phyloP scores from a whole-genome alignment of 2,329 filamentous ascomycete genomes.

The Arthrobotrys sinensis region DNA sequence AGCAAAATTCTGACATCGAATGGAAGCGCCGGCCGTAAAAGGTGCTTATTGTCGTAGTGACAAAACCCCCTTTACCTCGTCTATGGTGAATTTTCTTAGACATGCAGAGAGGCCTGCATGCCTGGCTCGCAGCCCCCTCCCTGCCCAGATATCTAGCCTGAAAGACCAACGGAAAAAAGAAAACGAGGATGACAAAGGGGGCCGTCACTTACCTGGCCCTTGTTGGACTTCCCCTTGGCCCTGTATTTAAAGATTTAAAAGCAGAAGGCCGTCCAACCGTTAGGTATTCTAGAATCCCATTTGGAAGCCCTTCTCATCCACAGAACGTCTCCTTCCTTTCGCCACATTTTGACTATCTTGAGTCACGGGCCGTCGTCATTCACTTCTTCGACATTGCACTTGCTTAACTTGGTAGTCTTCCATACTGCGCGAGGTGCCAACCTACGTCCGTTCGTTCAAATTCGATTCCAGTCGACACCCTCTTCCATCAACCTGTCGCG shows the following conservation, averaged over 20 bases:
- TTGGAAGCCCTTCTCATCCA: conserved; percentile 53
- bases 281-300: conserved; percentile 60
- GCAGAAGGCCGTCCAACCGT: conserved; percentile 60
- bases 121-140: conserved; percentile 43
- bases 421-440: conserved; percentile 29
- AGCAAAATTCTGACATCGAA: not conserved
- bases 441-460: conserved; percentile 30
- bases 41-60: conserved; percentile 18
- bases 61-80: conserved; percentile 18
- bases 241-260: conserved; percentile 56
- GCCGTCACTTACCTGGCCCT: conserved; percentile 4
- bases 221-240: conserved; percentile 38
- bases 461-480: conserved; percentile 29
- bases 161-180: conserved; percentile 51
- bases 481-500: conserved; percentile 27
- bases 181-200: conserved; percentile 58
- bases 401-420: conserved; percentile 34
- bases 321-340: conserved; percentile 52
- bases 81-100: conserved; percentile 47
- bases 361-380: conserved; percentile 53
- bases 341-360: conserved; percentile 54
- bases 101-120: conserved; percentile 46
- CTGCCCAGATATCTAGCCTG: conserved; percentile 56
- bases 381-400: conserved; percentile 37
- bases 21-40: conserved; percentile 18